Percentiles rank a stretch among this genome's conserved stretches.
phyloP scores from a whole-genome alignment of 352 stramenopile species.

The Elongisporangium prolatum region DNA sequence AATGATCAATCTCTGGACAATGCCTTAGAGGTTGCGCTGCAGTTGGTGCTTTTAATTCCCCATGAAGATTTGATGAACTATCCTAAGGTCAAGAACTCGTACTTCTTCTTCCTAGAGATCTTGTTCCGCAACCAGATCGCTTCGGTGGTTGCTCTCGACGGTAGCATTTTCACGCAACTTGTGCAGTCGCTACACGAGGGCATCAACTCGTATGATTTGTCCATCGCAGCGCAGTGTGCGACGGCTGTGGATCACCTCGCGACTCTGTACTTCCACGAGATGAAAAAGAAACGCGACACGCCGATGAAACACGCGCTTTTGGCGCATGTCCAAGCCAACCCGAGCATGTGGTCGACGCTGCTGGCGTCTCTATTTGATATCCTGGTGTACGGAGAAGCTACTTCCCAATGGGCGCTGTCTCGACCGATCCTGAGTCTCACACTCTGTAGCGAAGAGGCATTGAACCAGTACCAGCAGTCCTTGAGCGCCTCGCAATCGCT shows the following conservation, averaged over 20 bases:
- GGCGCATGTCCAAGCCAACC: conserved; percentile 89
- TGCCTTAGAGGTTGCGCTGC: conserved; percentile 92
- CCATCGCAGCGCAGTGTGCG: conserved; percentile 93
- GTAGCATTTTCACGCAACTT: conserved; percentile 93
- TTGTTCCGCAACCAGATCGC: conserved; percentile 97
- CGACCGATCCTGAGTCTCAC: conserved; percentile 97
- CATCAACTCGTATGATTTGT: conserved; percentile 88
- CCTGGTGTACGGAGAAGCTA: conserved; percentile 94
- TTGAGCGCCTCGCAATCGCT: conserved; percentile 91
- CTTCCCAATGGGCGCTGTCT: conserved; percentile 97
- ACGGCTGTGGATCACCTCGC: conserved; percentile 94
- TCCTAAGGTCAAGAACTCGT: conserved; percentile 97
- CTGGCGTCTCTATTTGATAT: conserved; percentile 95
- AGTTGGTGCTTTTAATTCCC: conserved; percentile 94
- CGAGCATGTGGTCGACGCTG: conserved; percentile 88
- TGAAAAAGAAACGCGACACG: conserved; percentile 95
- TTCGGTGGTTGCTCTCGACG: conserved; percentile 91
- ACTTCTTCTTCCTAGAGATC: conserved; percentile 98
- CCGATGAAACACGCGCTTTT: conserved; percentile 91
- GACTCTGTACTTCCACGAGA: conserved; percentile 94
- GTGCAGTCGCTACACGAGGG: conserved; percentile 92
- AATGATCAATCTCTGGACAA: conserved; percentile 94
- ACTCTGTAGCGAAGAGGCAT: conserved; percentile 90
- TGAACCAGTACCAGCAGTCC: conserved; percentile 94
- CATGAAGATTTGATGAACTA: conserved; percentile 96